Evolutionary conservation across 495 filamentous ascomycete species (phyloP), one percentile per base, ranked within the genome.

Genomic region (Daldinia decipiens): DNA sequence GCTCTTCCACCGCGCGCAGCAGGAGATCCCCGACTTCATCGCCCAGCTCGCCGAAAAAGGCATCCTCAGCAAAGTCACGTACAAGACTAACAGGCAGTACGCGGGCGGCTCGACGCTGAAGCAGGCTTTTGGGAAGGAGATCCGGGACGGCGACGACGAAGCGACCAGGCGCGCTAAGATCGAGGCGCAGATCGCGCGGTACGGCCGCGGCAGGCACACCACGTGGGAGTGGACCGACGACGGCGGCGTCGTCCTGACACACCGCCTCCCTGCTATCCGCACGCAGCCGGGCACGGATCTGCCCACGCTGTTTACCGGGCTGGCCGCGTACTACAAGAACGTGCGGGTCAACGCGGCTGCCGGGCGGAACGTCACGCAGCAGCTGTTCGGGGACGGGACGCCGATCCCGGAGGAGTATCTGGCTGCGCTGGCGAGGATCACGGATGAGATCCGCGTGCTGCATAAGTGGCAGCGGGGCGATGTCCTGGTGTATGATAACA

Each of bases 41-140:
- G 60, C 71, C 26, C 71, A 83, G 67, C 65, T 86, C 1, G 79
- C 82, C 1, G 77, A 82, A 62, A 86, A 84, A 55, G 83, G 80
- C 0, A 79, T 84, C 31, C 67, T 82, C 1, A 82, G 81, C 45
- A 81, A 65, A 12, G 70, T 87, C 19, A 81, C 77, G 0, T 87
- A 87, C 71, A 81, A 82, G 47, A 58, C 79, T 7, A 79, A 83
- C 2, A 76, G 75, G 52, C 82, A 83, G 54, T 84, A 82, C 26
- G 71, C 74, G 5, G 82, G 82, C 0, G 84, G 83, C 1, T 83
- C 84, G n/a, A 86, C 83, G 2, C 77, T 88, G 3, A 74, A 75
- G 15, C 80, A 87, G 63, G 84, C 84, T 4, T 87, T 86, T 58
- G 86, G 86, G 0, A 84, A 84, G 45, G 76, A 84, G 12, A 79